Base-by-base conservation (phyloP, 2,329 filamentous ascomycete genomes). In the Knufia fluminis region DNA sequence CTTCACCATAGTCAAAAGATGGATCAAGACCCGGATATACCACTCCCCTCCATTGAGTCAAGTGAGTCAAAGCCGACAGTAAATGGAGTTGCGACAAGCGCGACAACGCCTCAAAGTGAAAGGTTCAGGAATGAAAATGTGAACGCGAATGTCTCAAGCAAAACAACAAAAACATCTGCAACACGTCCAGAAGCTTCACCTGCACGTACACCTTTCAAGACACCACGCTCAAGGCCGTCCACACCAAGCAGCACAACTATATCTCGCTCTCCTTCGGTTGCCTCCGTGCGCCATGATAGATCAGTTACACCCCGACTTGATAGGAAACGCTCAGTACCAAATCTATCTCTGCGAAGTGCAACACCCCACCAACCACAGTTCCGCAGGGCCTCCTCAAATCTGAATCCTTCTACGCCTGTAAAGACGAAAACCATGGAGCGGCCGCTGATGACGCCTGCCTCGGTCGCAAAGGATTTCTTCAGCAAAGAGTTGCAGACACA, bases 381-480 rank as follows among this genome's bases (percentile, higher is more conserved):
- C 59, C 31, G 57, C n/a, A 56, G 57, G 9, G 39, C 56, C 6
- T 59, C 59, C 62, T 23, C 60, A 60, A 35, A 67, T 66, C 28
- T 67, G 41, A 66, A 69, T 16, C 73, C 71, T 12, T 69, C 70
- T 33, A 65, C 68, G 50, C 68, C 71, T 54, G 10, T 28, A 20
- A 39, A 23, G 8, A 60, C 64, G 50, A 66, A 66, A 46, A 56
- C 52, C 68, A 46, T 66, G 68, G 53, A 59, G 43, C 65, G 67
- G 24, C 67, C 64, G 6, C 64, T 65, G 12, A 58, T 70, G 33
- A 79, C 77, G 9, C 73, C 78, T 22, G 71, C 70, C 43, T 73
- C 69, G 12, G 69, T 91, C 38, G 86, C 86, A 3, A 76, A 73
- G 42, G 74, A 79, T 7, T 80, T 85, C 64, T 86, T 94, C 61